Percentiles rank a stretch among this genome's conserved stretches.
Conservation (phyloP, 805 yeast genomes). For the Candida arabinofermentans region DNA sequence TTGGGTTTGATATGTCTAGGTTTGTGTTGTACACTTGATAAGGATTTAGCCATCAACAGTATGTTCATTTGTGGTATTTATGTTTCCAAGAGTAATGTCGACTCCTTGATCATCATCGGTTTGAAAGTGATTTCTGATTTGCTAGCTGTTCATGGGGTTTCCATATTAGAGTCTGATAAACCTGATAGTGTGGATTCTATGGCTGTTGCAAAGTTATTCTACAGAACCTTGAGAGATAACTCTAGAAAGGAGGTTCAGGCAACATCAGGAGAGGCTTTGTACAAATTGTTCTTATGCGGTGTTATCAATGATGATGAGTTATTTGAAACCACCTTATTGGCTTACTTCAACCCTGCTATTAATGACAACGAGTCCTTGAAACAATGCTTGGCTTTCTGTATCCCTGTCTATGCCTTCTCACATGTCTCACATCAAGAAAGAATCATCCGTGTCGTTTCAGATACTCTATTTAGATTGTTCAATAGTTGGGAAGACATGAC, state of each 20-base stretch:
- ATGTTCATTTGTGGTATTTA: slow-evolving; percentile 62
- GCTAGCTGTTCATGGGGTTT: slow-evolving; percentile 69
- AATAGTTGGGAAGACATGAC: slow-evolving; percentile 36
- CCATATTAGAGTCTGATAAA: slow-evolving; percentile 52
- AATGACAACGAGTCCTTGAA: slow-evolving; percentile 59
- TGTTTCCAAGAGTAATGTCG: slow-evolving; percentile 55
- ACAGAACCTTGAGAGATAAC: slow-evolving; percentile 55
- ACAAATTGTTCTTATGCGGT: slow-evolving; percentile 77
- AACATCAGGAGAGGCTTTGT: slow-evolving; percentile 79
- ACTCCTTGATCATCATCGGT: slow-evolving; percentile 56
- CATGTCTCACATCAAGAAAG: slow-evolving; percentile 67
- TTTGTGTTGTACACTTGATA: slow-evolving; percentile 69
- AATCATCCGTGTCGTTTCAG: slow-evolving; percentile 60
- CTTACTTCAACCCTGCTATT: slow-evolving; percentile 72
- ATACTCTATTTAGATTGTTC: slow-evolving; percentile 58
- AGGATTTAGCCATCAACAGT: slow-evolving; percentile 59
- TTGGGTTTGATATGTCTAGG: slow-evolving; percentile 77
- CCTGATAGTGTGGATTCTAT: slow-evolving; percentile 58
- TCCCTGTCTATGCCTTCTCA: slow-evolving; percentile 84
- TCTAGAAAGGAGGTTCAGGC: slow-evolving; percentile 68
- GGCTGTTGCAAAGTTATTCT: slow-evolving; percentile 65
- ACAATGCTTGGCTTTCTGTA: slow-evolving; percentile 80
- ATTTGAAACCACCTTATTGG: slow-evolving; percentile 63
- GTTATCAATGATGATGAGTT: slow-evolving; percentile 66
- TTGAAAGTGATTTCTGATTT: slow-evolving; percentile 74